Evolutionary conservation across 257 asterid genomes (phyloP), one percentile per base, ranked within the genome.

Genomic region (Solanum tacnaense): DNA sequence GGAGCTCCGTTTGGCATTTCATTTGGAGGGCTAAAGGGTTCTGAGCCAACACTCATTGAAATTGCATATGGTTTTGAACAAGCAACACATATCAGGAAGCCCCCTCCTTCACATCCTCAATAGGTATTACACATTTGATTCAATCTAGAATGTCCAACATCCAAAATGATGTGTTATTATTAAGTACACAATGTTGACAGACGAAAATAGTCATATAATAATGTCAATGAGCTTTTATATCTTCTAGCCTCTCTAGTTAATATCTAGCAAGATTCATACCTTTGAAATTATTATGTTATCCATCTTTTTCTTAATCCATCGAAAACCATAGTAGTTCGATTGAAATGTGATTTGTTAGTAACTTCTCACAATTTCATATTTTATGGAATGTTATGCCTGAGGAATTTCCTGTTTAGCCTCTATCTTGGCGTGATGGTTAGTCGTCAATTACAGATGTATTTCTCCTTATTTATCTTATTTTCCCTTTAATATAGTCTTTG

Each of bases 1-100:
- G 92, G 93, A 41, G 32, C 56, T 38, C 94, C 95, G 1, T 41
- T 86, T 10, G 96, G 95, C 1, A 94, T 94, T 4, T 86, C 91
- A 2, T 94, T 92, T 83, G 92, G 94, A 10, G 96, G 95, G 58
- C 73, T 91, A 10, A 92, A 89, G 76, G 95, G 94, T 0, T 89
- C 89, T n/a, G 96, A 93, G 67, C 92, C 96, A 36, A 90, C 84
- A 67, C 70, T 93, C 32, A 92, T 92, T 67, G 92, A 93, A 85
- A 93, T 93, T 90, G 93, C 94, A 18, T 92, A 92, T 89, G 92
- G 87, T 12, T 94, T 94, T 84, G 96, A 92, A 85, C 94, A 93
- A 88, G 93, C 93, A 32, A 92, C 95, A 3, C 91, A 92, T 85
- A 44, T 86, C 16, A 93, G 96, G 86, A 94, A 91, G 49, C 94